Percentiles rank a stretch among this genome's conserved stretches.
Conservation (phyloP, 2,329 filamentous ascomycete genomes). For the Penicillium corylophilum region DNA sequence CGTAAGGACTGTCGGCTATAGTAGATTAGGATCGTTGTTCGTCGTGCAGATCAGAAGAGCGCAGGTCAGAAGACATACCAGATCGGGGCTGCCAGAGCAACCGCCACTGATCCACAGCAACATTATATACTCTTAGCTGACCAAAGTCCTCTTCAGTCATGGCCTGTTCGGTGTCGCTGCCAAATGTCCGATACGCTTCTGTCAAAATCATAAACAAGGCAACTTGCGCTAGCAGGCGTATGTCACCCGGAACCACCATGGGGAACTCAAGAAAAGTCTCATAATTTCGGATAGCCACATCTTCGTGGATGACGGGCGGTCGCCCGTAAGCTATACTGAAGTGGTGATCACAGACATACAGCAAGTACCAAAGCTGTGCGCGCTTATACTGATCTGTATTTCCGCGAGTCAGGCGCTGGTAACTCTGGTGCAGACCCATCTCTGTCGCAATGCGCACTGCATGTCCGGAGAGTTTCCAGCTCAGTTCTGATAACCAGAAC, state of each 20-base stretch:
- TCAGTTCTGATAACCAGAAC: constrained; percentile 63
- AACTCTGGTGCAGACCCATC: constrained; percentile 56
- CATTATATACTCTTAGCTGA: constrained; percentile 48
- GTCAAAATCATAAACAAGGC: constrained; percentile 59
- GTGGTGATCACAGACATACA: constrained; percentile 67
- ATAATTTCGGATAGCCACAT: constrained; percentile 58
- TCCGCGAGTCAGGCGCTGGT: constrained; percentile 51
- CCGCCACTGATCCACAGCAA: constrained; percentile 55
- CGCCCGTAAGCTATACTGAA: constrained; percentile 63
- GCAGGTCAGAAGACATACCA: constrained; percentile 31
- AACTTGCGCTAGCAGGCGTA: constrained; percentile 59
- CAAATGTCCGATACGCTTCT: constrained; percentile 58
- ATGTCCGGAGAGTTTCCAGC: constrained; percentile 61
- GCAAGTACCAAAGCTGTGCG: constrained; percentile 60
- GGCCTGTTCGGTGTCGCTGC: constrained; percentile 54
- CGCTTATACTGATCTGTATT: constrained; percentile 53
- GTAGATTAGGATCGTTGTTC: background rate
- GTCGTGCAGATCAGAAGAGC: background rate
- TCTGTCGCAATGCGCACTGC: constrained; percentile 60
- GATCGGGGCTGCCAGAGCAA: constrained; percentile 49
- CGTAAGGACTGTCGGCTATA: constrained; percentile 44
- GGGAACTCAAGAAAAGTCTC: constrained; percentile 56
- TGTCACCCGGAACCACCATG: constrained; percentile 55
- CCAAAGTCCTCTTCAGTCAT: constrained; percentile 53
- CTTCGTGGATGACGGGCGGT: constrained; percentile 59